A percentile compares a stretch with the other conserved stretches of the same genome.
Evolutionary conservation across 148 eudicot species (phyloP).

Genomic region (Camellia japonica): DNA sequence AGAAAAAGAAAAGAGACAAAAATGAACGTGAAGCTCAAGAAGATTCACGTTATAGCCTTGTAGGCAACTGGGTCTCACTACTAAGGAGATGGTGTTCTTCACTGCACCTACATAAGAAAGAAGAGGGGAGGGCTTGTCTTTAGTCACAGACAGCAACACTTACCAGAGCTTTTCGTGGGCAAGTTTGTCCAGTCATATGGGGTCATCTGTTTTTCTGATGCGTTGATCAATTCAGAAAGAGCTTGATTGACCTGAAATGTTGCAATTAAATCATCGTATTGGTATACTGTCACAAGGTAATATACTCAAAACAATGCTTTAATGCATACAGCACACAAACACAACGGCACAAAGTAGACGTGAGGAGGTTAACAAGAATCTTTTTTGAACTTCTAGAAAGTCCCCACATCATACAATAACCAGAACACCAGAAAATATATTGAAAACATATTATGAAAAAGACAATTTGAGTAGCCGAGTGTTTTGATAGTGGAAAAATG

Average conservation of each 20-base stretch:
- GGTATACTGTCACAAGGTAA: background rate
- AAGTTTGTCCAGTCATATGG: slow-evolving; percentile 79
- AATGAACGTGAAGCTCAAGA: too few relatives aligned
- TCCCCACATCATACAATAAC: background rate
- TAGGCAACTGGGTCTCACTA: background rate
- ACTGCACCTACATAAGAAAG: background rate
- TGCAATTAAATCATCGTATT: slow-evolving; percentile 1
- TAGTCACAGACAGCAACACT: slow-evolving; percentile 13
- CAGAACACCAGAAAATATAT: background rate
- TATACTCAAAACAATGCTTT: background rate
- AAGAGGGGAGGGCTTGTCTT: background rate
- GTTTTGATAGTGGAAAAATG: background rate
- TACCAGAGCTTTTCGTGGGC: slow-evolving; percentile 57
- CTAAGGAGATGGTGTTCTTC: background rate
- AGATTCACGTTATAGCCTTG: too few relatives aligned
- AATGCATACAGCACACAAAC: background rate
- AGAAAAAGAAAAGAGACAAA: too few relatives aligned
- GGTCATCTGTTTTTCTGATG: slow-evolving; percentile 60
- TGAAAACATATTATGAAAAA: background rate
- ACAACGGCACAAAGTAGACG: background rate
- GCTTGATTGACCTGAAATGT: slow-evolving; percentile 75
- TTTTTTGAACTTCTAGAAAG: background rate
- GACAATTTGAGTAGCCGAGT: background rate
- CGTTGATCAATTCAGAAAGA: slow-evolving; percentile 66
- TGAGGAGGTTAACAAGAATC: background rate